phyloP scores from a whole-genome alignment of 2,329 filamentous ascomycete genomes.

The Aspergillus latus region DNA sequence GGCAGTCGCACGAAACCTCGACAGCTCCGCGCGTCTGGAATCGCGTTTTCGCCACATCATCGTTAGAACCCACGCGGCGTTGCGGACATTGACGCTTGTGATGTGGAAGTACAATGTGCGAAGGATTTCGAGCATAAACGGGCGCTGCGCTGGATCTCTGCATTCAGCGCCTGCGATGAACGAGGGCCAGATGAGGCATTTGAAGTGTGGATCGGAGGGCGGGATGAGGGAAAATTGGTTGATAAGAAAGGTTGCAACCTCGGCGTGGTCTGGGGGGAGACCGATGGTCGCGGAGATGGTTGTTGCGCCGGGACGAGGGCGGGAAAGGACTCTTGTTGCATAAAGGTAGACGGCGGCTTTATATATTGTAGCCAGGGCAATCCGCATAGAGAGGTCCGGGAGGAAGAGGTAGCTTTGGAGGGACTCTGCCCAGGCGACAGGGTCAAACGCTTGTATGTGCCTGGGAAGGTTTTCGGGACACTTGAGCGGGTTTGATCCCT shows the following conservation, averaged over 20 bases:
- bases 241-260: constrained; percentile 34
- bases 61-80: constrained; percentile 41
- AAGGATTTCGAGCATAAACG: constrained; percentile 35
- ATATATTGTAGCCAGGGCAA: constrained; percentile 47
- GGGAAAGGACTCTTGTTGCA: constrained; percentile 40
- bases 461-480: constrained; percentile 35
- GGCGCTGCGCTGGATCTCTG: constrained; percentile 31
- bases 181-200: constrained; percentile 46
- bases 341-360: constrained; percentile 44
- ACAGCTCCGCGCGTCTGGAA: constrained; percentile 24
- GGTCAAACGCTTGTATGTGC: constrained; percentile 42
- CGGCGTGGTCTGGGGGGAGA: constrained; percentile 31
- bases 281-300: constrained; percentile 27
- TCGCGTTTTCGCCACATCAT: constrained; percentile 44
- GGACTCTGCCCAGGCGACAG: constrained; percentile 38
- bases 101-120: constrained; percentile 36
- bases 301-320: constrained; percentile 23
- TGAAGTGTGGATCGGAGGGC: constrained; percentile 40
- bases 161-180: constrained; percentile 47
- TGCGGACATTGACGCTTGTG: constrained; percentile 41
- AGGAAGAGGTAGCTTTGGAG: constrained; percentile 48
- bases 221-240: constrained; percentile 38
- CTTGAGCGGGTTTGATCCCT: constrained; percentile 30
- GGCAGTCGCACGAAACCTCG: background rate
- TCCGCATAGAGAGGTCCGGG: constrained; percentile 47